These are phyloP conservation scores for Pseudopithomyces maydicus DNA, from an alignment of 2,329 filamentous ascomycete genomes.

Conservation along the genomic window DNA sequence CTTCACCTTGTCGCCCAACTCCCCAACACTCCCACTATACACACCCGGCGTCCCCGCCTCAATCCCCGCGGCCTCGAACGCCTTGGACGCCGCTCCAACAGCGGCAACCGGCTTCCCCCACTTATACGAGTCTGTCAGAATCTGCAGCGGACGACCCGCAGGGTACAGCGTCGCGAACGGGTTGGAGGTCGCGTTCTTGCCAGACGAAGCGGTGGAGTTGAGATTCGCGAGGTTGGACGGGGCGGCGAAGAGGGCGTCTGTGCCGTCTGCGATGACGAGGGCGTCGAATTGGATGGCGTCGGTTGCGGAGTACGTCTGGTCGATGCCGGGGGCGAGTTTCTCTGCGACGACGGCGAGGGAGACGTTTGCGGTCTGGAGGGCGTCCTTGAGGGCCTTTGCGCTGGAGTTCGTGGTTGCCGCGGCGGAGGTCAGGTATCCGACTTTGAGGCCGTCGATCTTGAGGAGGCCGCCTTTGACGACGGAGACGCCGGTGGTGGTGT, in stretches of 20 bases:
- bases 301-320: slow-evolving; percentile 68
- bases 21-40: slow-evolving; percentile 18
- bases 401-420: slow-evolving; percentile 53
- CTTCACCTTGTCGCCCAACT: slow-evolving; percentile 28
- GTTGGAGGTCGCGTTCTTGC: slow-evolving; percentile 16
- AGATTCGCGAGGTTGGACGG: slow-evolving; percentile 28
- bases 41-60: slow-evolving; percentile 46
- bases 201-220: slow-evolving; percentile 34
- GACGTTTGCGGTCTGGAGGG: slow-evolving; percentile 58
- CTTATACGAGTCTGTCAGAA: slow-evolving; percentile 66
- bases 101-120: slow-evolving; percentile 74
- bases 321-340: slow-evolving; percentile 57
- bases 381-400: slow-evolving; percentile 58
- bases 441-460: slow-evolving; percentile 65
- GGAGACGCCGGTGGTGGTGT: slow-evolving; percentile 66
- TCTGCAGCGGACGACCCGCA: slow-evolving; percentile 65
- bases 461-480: slow-evolving; percentile 64
- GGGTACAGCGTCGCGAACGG: slow-evolving; percentile 63
- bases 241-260: slow-evolving; percentile 60
- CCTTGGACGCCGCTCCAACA: slow-evolving; percentile 54
- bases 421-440: slow-evolving; percentile 65
- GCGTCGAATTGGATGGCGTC: slow-evolving; percentile 68
- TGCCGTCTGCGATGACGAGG: slow-evolving; percentile 63
- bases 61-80: slow-evolving; percentile 54
- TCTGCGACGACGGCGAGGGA: slow-evolving; percentile 67